Conservation (phyloP, 2,329 filamentous ascomycete genomes). For the Pestalotiopsis sp. region DNA sequence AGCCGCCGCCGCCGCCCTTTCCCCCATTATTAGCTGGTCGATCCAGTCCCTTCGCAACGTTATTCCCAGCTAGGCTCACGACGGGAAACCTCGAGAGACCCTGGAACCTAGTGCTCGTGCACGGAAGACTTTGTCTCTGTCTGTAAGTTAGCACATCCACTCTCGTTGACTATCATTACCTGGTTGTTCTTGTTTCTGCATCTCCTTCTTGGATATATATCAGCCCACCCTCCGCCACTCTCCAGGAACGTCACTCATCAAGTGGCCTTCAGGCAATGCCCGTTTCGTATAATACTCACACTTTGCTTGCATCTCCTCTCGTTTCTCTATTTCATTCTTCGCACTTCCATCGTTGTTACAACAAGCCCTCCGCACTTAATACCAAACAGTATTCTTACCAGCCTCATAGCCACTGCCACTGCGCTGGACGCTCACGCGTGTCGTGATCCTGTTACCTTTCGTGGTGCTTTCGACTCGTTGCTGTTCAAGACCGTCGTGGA, state of each 20-base stretch:
- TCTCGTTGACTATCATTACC: conserved; percentile 17
- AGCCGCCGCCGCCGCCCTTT: conserved; percentile 16
- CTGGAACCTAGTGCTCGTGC: conserved; percentile 25
- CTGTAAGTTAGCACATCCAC: conserved; percentile 27
- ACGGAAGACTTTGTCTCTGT: conserved; percentile 20
- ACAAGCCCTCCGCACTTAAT: conserved; percentile 7
- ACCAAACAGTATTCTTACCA: conserved; percentile 2
- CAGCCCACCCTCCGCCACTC: conserved; percentile 13
- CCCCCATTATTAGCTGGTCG: conserved; percentile 22
- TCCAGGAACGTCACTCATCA: neutral
- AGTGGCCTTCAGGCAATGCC: conserved; percentile 4
- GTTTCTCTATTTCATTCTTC: conserved; percentile 1
- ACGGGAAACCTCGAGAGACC: conserved; percentile 19
- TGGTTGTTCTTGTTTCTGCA: conserved; percentile 8
- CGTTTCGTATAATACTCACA: conserved; percentile 13
- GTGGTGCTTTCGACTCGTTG: conserved; percentile 18
- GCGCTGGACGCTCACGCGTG: conserved; percentile 22
- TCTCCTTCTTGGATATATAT: conserved; percentile 13
- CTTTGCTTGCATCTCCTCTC: conserved; percentile 8
- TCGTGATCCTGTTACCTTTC: conserved; percentile 4
- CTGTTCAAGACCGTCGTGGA: conserved; percentile 22
- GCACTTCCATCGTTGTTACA: neutral
- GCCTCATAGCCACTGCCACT: conserved; percentile 8
- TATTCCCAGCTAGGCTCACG: conserved; percentile 22
- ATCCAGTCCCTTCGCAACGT: conserved; percentile 22